Evolutionary conservation across 768 basidiomycete genomes (phyloP).

Genomic region (Lentinula boryana): DNA sequence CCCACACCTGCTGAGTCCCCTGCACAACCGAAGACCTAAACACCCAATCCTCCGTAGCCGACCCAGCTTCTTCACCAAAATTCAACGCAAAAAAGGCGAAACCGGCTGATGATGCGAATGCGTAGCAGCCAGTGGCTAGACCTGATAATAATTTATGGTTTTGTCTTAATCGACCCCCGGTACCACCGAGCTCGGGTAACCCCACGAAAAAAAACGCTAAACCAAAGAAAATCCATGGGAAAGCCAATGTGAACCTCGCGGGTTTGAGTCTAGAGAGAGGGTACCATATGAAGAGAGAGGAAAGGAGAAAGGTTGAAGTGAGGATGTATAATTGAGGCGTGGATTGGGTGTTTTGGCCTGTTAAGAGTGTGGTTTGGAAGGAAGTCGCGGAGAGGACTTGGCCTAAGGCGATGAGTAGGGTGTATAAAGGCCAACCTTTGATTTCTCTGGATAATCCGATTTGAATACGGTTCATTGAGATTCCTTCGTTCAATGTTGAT

Average conservation of each 20-base stretch:
- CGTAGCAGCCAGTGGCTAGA: constrained; percentile 87
- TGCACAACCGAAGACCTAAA: constrained; percentile 89
- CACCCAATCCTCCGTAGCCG: constrained; percentile 92
- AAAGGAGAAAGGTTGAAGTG: constrained; percentile 80
- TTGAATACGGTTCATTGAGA: constrained; percentile 79
- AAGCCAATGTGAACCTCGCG: constrained; percentile 78
- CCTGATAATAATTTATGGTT: constrained; percentile 67
- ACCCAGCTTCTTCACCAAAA: constrained; percentile 92
- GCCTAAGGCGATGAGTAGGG: constrained; percentile 80
- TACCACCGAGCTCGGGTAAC: constrained; percentile 65
- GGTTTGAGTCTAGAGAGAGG: constrained; percentile 83
- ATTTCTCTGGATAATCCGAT: constrained; percentile 78
- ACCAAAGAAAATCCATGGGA: constrained; percentile 90
- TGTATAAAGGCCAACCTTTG: constrained; percentile 87
- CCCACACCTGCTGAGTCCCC: constrained; percentile 94
- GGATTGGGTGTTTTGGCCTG: constrained; percentile 80
- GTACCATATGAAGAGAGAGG: constrained; percentile 85
- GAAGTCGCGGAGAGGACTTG: constrained; percentile 87
- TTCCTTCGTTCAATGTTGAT: neutral
- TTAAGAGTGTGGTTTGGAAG: constrained; percentile 89
- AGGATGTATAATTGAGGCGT: constrained; percentile 84
- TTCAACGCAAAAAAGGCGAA: constrained; percentile 94
- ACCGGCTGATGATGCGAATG: constrained; percentile 86
- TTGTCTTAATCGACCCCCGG: constrained; percentile 44
- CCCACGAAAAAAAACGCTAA: constrained; percentile 90